Conservation (phyloP, 345 rosid genomes). For the Aquilaria yunnanensis region DNA sequence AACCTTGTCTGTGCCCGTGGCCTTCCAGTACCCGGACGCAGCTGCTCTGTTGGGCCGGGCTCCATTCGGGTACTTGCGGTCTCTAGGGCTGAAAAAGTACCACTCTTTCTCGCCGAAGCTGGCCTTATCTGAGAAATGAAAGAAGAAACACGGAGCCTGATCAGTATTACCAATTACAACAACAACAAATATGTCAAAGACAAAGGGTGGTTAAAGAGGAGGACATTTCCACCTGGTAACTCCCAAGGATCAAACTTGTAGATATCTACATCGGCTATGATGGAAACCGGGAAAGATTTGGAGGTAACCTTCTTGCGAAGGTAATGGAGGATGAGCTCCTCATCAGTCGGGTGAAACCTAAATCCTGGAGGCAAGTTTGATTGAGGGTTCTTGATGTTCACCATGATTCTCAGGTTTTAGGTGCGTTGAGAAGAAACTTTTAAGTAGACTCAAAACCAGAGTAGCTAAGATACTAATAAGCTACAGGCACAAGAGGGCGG, state of each 20-base stretch:
- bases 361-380: slow-evolving; percentile 88
- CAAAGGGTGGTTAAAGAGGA: not conserved
- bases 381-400: slow-evolving; percentile 61
- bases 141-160: not conserved
- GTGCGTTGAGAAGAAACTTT: not conserved
- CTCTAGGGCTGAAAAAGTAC: slow-evolving; percentile 98
- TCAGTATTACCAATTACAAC: slow-evolving; percentile 5
- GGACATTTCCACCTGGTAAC: slow-evolving; percentile 46
- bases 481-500: too few species aligned
- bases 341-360: slow-evolving; percentile 97
- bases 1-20: slow-evolving; percentile 88
- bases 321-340: slow-evolving; percentile 94
- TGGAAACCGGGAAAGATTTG: slow-evolving; percentile 58
- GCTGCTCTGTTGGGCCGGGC: slow-evolving; percentile 98
- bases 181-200: not conserved
- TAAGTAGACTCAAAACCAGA: not conserved
- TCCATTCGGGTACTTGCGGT: slow-evolving; percentile 95
- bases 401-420: not conserved
- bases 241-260: slow-evolving; percentile 98
- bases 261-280: slow-evolving; percentile 91
- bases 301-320: slow-evolving; percentile 61
- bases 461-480: too few species aligned
- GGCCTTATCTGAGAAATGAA: slow-evolving; percentile 43
- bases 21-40: slow-evolving; percentile 96
- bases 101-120: slow-evolving; percentile 94